A percentile compares a stretch with the other conserved stretches of the same genome.
Conservation (phyloP, 2,329 filamentous ascomycete genomes). For the Dryadomyces quercivorus region DNA sequence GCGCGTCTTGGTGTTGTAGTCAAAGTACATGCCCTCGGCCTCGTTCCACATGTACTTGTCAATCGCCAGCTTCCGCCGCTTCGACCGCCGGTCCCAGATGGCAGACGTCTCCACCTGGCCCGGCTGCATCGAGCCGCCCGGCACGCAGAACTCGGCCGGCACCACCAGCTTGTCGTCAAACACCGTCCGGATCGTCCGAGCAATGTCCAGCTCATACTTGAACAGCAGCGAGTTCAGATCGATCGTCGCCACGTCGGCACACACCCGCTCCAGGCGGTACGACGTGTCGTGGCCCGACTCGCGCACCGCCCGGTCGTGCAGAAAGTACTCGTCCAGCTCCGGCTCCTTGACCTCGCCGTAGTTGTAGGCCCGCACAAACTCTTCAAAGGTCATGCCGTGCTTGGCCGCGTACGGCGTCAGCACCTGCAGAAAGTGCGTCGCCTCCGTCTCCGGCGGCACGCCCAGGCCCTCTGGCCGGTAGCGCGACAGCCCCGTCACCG, state of each 20-base stretch:
- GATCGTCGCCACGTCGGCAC: constrained; percentile 81
- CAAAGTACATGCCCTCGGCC: constrained; percentile 89
- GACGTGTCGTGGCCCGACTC: constrained; percentile 96
- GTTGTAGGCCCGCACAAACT: constrained; percentile 88
- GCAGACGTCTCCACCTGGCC: constrained; percentile 71
- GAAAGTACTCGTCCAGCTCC: constrained; percentile 86
- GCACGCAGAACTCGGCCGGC: constrained; percentile 65
- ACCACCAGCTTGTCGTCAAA: constrained; percentile 78
- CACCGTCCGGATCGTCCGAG: constrained; percentile 67
- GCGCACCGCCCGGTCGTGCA: constrained; percentile 89
- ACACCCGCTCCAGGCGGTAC: constrained; percentile 80
- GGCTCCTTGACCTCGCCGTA: constrained; percentile 63
- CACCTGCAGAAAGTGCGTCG: constrained; percentile 74
- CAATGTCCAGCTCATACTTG: constrained; percentile 95
- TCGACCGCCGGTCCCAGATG: constrained; percentile 80
- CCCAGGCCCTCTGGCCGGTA: constrained; percentile 76
- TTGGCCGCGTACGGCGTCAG: constrained; percentile 75
- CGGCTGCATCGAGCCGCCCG: constrained; percentile 43
- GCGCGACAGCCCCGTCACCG: constrained; percentile 64
- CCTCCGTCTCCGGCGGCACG: constrained; percentile 85
- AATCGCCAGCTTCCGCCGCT: constrained; percentile 70
- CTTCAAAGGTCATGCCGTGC: constrained; percentile 65
- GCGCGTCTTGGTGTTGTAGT: constrained; percentile 80
- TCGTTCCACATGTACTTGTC: constrained; percentile 94
- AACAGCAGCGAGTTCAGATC: constrained; percentile 91